Base-by-base conservation (phyloP, 163 green algal genomes). In the Scenedesmus sp. region DNA sequence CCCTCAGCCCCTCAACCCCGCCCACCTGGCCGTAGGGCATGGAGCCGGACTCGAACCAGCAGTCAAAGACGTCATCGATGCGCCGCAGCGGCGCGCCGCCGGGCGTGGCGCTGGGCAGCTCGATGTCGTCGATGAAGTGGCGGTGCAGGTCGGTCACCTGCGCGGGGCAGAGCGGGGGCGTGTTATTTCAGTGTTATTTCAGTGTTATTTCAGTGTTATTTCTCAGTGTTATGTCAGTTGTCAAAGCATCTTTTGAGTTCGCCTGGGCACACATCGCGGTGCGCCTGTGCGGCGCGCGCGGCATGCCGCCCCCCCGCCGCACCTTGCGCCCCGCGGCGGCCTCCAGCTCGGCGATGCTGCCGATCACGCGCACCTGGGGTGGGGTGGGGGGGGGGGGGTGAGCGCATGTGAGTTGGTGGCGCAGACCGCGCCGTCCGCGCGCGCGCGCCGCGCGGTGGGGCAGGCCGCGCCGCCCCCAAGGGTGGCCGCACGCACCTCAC, bases 21-120 rank as follows among this genome's bases (percentile, higher is more conserved):
- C 47, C 57, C 58, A 82, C 69, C 88, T 94, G 85, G 39, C 88
- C 92, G 88, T 99, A 96, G 56, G 96, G 96, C 97, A 99, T 97
- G 71, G 78, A 80, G 53, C 89, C 82, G 10, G 69, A 92, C 91
- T 99, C 96, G 83, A 99, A 99, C 96, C 96, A 99, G 87, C 97
- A 99, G 87, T 99, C 97, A 87, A 99, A 99, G 20, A 99, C 96
- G 54, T 98, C 95, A 22, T 98, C 94, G 20, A 98, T 87, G 63
- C 97, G 90, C 5, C 87, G 84, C 75, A 98, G 89, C 36, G 85
- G 45, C 10, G 87, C 89, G 65, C 90, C 91, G 78, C 92, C 90
- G 70, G 88, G 60, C 65, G 50, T 81, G 47, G 34, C 81, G 57
- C 87, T 96, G 57, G 96, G 96, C 82, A 99, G 98, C 57, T 90